Evolutionary conservation across 2,329 filamentous ascomycete genomes (phyloP), one percentile per base, ranked within the genome.

Genomic region (Nothopassalora personata): DNA sequence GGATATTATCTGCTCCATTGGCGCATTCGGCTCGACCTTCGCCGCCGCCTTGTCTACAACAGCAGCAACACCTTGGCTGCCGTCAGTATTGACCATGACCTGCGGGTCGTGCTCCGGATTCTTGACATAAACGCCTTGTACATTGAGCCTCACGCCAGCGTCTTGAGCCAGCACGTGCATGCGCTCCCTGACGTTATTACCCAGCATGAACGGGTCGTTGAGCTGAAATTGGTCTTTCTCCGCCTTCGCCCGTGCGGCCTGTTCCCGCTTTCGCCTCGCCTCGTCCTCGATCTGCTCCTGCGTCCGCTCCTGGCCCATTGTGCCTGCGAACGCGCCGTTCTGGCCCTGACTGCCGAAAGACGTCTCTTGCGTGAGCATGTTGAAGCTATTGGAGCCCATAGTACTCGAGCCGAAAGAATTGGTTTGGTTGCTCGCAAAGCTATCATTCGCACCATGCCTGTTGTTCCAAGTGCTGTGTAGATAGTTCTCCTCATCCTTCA

Each of bases 401-500:
- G 65, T 68, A 54, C 61, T 68, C 58, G 86, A 89, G 13, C 67
- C 68, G 60, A 74, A 72, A 8, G 80, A 80, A 56, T 78, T 74
- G 59, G 74, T 66, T 67, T 77, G 72, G 31, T 62, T 69, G 15
- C 66, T 67, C 27, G 56, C 60, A 48, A 71, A 71, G 61, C 69
- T 71, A 47, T 70, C 67, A 27, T 60, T 65, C 27, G 62, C 50
- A 15, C 58, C 55, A 70, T 80, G 69, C 70, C 78, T 70, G 70
- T 75, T 76, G 48, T 83, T 82, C 70, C 86, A 87, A 58, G 85
- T 79, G 60, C 85, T 86, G 48, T 90, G 86, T 73, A 94, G 80
- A 65, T 86, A 89, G 67, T 91, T 89, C 70, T 95, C 90, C 73
- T 96, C 92, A 64, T 91, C 91, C 59, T 88, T 86, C 50, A 96